phyloP scores from a whole-genome alignment of 306 rosid genomes.

The Quercus berberidifolia region DNA sequence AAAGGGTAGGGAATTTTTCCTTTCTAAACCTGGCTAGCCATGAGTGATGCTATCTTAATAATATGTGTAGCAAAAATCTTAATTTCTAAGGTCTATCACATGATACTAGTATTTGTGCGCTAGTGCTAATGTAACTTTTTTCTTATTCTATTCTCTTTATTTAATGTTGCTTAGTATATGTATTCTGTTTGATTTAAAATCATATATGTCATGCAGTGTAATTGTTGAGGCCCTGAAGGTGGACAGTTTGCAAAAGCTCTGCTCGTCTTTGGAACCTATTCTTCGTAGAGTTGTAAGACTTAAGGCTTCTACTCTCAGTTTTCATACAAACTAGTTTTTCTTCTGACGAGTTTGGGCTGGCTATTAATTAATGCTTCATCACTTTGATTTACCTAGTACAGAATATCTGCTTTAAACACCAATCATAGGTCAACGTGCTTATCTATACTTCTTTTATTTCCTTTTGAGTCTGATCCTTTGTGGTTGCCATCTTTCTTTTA shows the following conservation, averaged over 20 bases:
- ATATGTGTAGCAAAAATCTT: background rate
- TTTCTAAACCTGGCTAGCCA: too few relatives aligned
- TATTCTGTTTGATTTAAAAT: background rate
- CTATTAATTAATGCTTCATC: background rate
- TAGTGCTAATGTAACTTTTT: background rate
- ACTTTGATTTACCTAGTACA: constrained; percentile 1
- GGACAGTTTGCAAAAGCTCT: constrained; percentile 79
- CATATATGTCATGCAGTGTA: constrained; percentile 47
- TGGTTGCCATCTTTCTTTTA: background rate
- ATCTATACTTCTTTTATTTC: background rate
- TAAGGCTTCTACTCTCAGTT: constrained; percentile 7
- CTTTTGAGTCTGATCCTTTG: background rate
- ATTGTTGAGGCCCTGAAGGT: constrained; percentile 81
- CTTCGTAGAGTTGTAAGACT: constrained; percentile 79
- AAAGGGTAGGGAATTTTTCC: too few relatives aligned
- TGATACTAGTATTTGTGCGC: background rate
- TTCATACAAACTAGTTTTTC: background rate
- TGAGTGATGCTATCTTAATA: too few relatives aligned
- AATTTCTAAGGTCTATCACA: background rate
- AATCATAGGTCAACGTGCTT: background rate
- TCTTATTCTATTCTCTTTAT: background rate
- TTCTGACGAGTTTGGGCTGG: background rate
- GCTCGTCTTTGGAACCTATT: constrained; percentile 77
- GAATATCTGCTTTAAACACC: background rate
- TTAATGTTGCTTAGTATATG: background rate